Conservation (phyloP, 306 rosid species). For the Crotalaria pallida region DNA sequence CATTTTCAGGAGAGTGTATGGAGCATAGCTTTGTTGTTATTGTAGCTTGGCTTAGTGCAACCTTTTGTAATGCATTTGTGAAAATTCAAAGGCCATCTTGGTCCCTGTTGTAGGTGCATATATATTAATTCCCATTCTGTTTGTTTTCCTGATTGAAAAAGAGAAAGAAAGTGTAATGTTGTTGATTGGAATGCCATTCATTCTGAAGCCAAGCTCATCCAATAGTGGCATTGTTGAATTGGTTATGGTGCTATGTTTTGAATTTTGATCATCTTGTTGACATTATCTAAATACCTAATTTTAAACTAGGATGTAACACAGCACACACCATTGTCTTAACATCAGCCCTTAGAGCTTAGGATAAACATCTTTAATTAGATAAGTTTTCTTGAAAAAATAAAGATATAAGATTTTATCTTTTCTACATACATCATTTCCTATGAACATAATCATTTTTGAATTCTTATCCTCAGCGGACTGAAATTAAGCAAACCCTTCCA, state of each 20-base stretch:
- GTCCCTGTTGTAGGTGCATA: conserved; percentile 14
- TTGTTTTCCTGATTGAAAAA: not conserved
- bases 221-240: not conserved
- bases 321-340: no score
- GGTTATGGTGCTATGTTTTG: not conserved
- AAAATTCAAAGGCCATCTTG: conserved; percentile 24
- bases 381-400: no score
- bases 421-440: no score
- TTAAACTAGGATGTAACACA: not conserved
- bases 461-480: no score
- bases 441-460: no score
- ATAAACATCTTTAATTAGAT: no score
- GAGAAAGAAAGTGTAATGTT: not conserved
- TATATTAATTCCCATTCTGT: not conserved
- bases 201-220: not conserved
- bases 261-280: not conserved
- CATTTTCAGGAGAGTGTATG: not conserved
- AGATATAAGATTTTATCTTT: no score
- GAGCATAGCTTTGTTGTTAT: conserved; percentile 1
- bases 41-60: not conserved
- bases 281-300: not conserved
- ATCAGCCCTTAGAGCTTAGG: no score
- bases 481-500: no score
- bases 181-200: not conserved
- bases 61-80: not conserved